Conservation (phyloP, 1,284 basidiomycete species). For the Agroathelia rolfsii region DNA sequence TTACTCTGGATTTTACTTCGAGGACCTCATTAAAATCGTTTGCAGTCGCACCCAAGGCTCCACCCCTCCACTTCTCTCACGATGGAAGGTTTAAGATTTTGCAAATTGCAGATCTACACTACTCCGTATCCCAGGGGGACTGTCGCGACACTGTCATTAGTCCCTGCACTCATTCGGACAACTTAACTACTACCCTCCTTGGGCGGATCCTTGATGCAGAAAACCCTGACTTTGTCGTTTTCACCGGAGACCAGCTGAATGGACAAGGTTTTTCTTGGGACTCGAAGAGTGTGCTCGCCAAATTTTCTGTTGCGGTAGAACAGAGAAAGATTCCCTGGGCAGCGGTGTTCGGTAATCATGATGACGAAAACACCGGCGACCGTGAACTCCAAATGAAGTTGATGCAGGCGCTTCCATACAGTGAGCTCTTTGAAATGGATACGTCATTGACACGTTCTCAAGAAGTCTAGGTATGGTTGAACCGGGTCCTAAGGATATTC, state of each 20-base stretch:
- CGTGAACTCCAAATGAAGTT: slow-evolving; percentile 60
- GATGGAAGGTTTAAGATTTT: slow-evolving; percentile 83
- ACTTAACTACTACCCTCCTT: slow-evolving; percentile 64
- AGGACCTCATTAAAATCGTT: slow-evolving; percentile 1
- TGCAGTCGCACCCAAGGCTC: slow-evolving; percentile 56
- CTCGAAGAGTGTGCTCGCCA: slow-evolving; percentile 74
- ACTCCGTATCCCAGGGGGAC: slow-evolving; percentile 59
- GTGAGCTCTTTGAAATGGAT: too few species aligned
- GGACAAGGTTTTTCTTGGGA: slow-evolving; percentile 88
- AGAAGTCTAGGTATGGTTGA: too few species aligned
- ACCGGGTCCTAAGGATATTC: slow-evolving; percentile 70
- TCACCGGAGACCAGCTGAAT: slow-evolving; percentile 80
- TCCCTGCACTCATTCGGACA: slow-evolving; percentile 59
- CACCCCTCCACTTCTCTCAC: slow-evolving; percentile 70
- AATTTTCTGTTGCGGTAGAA: slow-evolving; percentile 74
- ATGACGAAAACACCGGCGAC: slow-evolving; percentile 60
- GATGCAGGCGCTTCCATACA: slow-evolving; percentile 78
- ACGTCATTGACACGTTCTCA: too few species aligned
- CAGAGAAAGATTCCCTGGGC: slow-evolving; percentile 80
- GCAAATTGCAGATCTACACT: slow-evolving; percentile 88
- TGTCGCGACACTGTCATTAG: slow-evolving; percentile 58
- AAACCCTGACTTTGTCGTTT: slow-evolving; percentile 85
- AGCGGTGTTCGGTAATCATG: slow-evolving; percentile 89
- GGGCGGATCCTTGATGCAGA: slow-evolving; percentile 67
- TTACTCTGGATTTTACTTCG: slow-evolving; percentile 8